Conservation (phyloP, 2,329 filamentous ascomycete genomes). For the Cordyceps farinosa region DNA sequence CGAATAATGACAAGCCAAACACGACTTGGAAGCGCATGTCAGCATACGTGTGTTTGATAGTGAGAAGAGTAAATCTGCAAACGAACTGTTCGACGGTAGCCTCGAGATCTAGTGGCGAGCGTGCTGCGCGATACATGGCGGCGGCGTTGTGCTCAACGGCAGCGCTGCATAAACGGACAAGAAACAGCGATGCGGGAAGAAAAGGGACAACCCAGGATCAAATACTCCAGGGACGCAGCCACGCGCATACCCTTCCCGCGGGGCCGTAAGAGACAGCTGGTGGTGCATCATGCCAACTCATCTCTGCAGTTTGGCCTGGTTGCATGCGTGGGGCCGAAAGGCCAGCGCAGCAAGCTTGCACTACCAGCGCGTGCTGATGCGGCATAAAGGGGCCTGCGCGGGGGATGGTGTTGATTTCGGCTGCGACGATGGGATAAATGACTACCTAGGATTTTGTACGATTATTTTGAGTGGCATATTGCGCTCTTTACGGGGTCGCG, state of each 20-base stretch:
- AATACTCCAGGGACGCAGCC: conserved; percentile 10
- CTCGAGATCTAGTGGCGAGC: neutral
- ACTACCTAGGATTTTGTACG: neutral
- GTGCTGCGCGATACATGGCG: too few species aligned
- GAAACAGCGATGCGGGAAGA: neutral
- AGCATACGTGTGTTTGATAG: neutral
- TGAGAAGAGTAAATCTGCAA: neutral
- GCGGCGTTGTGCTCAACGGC: neutral
- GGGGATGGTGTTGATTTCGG: neutral
- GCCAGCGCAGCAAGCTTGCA: conserved; percentile 15
- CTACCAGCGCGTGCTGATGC: neutral
- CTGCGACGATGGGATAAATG: neutral
- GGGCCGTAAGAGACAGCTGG: conserved; percentile 16
- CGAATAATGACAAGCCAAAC: conserved; percentile 17
- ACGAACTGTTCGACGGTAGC: neutral
- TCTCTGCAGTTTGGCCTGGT: conserved; percentile 18
- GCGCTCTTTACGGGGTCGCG: neutral
- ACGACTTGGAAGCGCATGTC: neutral
- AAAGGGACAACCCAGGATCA: neutral
- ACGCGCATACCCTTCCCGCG: conserved; percentile 9
- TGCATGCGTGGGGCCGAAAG: conserved; percentile 16
- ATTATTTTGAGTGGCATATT: conserved; percentile 2
- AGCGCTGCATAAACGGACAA: neutral
- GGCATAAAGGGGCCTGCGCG: neutral
- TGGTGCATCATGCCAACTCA: conserved; percentile 19